Base-by-base conservation (phyloP, 2,329 filamentous ascomycete genomes). In the Calycina herbarum region DNA sequence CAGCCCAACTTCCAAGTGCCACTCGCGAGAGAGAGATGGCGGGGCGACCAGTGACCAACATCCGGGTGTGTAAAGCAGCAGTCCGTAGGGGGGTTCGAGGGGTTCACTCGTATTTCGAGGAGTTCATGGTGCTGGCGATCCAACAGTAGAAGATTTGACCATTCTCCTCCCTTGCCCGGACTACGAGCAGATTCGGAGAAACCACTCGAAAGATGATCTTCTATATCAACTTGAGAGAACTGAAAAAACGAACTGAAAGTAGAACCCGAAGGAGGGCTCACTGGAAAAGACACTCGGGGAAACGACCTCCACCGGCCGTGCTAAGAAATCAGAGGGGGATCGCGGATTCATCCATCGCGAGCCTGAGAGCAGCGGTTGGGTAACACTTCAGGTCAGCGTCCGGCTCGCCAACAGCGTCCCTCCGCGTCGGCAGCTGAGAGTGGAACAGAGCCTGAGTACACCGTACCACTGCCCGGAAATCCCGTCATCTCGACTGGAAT, bases 11-110 rank as follows among this genome's bases (percentile, higher is more conserved):
- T 58, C 17, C 57, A 38, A 24, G 57, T 33, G 57, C 31, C 57
- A 58, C 57, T 33, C 31, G 56, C 15, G 27, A 57, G 54, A 27
- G 8, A 13, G 11, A 58, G 57, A 58, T 58, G 57, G 57, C 57
- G 57, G 57, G 57, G 57, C 57, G 57, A 40, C 17, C 31, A 11
- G 29, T 51, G n/a, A 51, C 57, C 35, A 33, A 29, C 57, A 58
- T 20, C 57, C 31, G 57, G 13, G 29, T 17, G 17, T 17, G 7
- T 58, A 58, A 58, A 58, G 57, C 57, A 35, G 57, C 57, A 15
- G 31, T 35, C 17, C 56, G 27, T 57, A 17, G 29, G 29, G 42
- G 42, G 42, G 42, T 45, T 17, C 20, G 45, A 51, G 45, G 45
- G 45, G 45, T 51, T 51, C 45, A 24, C 45, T 51, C 45, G 45